Conservation (phyloP, 345 rosid species). For the Erysimum cheiranthoides region DNA sequence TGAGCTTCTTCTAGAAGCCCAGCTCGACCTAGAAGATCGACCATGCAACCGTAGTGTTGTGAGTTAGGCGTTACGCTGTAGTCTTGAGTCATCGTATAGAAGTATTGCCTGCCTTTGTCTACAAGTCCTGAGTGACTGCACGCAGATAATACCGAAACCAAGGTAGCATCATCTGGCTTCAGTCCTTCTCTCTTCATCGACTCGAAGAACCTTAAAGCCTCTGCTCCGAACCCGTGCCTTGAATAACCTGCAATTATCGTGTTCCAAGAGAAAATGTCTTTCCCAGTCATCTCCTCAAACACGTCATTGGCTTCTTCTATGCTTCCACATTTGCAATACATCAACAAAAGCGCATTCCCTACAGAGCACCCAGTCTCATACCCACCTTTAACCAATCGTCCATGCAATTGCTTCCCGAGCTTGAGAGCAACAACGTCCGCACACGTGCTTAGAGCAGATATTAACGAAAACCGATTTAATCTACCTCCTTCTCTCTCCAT, state of each 20-base stretch:
- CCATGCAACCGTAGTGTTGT: constrained; percentile 73
- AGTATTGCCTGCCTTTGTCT: constrained; percentile 59
- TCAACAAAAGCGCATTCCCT: constrained; percentile 74
- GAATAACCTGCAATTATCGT: constrained; percentile 74
- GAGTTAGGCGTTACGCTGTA: constrained; percentile 63
- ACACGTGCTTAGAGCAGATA: constrained; percentile 67
- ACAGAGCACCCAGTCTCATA: constrained; percentile 64
- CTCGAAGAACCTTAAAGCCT: constrained; percentile 61
- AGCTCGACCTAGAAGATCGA: constrained; percentile 79
- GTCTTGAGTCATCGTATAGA: constrained; percentile 58
- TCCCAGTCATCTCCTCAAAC: constrained; percentile 63
- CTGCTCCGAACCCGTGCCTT: constrained; percentile 67
- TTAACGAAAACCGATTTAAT: constrained; percentile 63
- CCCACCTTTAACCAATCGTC: constrained; percentile 68
- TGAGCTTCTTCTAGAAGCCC: constrained; percentile 69
- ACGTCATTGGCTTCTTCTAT: constrained; percentile 64
- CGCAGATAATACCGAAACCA: constrained; percentile 74
- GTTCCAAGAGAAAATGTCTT: constrained; percentile 74
- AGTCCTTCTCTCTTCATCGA: constrained; percentile 61
- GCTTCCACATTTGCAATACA: constrained; percentile 80
- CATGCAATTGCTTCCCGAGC: constrained; percentile 72
- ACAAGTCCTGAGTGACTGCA: constrained; percentile 74
- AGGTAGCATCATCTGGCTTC: constrained; percentile 66
- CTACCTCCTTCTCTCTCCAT: constrained; percentile 74
- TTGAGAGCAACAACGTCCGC: constrained; percentile 68